Evolutionary conservation across 345 rosid species (phyloP).

Genomic region (Carallia brachiata): DNA sequence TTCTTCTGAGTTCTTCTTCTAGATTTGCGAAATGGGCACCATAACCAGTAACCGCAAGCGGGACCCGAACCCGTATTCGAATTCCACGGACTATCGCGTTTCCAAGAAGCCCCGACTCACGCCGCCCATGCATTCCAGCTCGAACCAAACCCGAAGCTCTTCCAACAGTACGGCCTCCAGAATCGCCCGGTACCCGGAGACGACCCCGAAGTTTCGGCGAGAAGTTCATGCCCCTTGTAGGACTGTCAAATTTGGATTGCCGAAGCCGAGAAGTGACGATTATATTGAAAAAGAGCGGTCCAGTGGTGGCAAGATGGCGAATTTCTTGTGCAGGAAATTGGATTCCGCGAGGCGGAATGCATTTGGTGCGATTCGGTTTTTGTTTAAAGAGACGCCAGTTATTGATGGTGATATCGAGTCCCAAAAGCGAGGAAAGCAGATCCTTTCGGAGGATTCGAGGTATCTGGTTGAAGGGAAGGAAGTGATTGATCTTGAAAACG

Average conservation of each 20-base stretch:
- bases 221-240: slow-evolving; percentile 85
- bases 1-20: background rate
- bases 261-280: slow-evolving; percentile 22
- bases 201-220: slow-evolving; percentile 45
- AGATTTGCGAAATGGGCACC: slow-evolving; percentile 58
- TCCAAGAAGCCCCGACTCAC: slow-evolving; percentile 61
- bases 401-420: background rate
- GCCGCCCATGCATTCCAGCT: slow-evolving; percentile 25
- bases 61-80: slow-evolving; percentile 6
- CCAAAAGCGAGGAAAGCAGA: background rate
- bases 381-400: slow-evolving; percentile 10
- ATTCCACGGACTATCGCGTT: slow-evolving; percentile 40
- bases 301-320: slow-evolving; percentile 33
- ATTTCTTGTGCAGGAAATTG: slow-evolving; percentile 26
- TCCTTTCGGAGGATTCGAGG: background rate
- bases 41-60: slow-evolving; percentile 65
- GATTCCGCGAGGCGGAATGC: slow-evolving; percentile 41
- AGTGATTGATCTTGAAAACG: slow-evolving; percentile 47
- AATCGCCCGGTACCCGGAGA: slow-evolving; percentile 70
- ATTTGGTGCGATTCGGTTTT: slow-evolving; percentile 39
- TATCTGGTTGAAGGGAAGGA: slow-evolving; percentile 25
- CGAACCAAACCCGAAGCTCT: slow-evolving; percentile 16
- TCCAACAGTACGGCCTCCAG: slow-evolving; percentile 47
- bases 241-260: slow-evolving; percentile 45
- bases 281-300: slow-evolving; percentile 17